Percentiles rank a stretch among this genome's conserved stretches.
Conservation (phyloP, 2,329 filamentous ascomycete genomes). For the Pyrenochaeta sp. region DNA sequence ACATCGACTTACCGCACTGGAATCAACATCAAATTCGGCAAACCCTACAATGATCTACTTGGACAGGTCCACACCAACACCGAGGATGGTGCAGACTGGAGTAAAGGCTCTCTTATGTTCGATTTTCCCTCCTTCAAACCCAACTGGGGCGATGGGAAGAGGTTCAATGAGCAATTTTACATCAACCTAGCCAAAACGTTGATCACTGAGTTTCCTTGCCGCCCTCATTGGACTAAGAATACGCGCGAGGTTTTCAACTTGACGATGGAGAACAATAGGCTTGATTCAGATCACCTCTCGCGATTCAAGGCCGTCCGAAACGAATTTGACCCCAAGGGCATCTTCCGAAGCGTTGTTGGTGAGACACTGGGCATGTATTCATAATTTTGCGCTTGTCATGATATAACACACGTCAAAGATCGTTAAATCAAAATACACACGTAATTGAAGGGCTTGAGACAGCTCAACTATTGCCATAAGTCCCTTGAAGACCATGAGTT, state of each 20-base stretch:
- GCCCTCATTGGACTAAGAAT: conserved; percentile 64
- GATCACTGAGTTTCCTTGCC: conserved; percentile 59
- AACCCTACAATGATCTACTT: conserved; percentile 58
- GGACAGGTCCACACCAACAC: conserved; percentile 60
- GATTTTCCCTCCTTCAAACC: conserved; percentile 61
- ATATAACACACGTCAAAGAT: no score
- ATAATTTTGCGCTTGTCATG: no score
- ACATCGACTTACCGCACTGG: conserved; percentile 60
- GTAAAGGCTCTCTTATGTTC: conserved; percentile 61
- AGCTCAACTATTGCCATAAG: no score
- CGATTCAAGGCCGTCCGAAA: conserved; percentile 59
- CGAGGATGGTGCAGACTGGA: conserved; percentile 58
- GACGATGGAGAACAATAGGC: conserved; percentile 53
- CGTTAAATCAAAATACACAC: no score
- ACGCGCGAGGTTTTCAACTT: conserved; percentile 56
- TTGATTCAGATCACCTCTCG: conserved; percentile 56
- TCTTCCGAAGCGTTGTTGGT: no score
- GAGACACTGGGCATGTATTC: no score
- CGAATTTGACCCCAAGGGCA: conserved; percentile 60
- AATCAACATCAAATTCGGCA: conserved; percentile 63
- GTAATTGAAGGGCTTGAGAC: no score
- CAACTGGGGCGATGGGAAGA: conserved; percentile 53
- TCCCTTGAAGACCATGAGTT: no score
- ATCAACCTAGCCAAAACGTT: conserved; percentile 56
- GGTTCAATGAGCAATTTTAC: conserved; percentile 62